These are phyloP conservation scores for Geranomyces michiganensis DNA, from an alignment of 192 early-diverging fungal species.

Conservation along the genomic window DNA sequence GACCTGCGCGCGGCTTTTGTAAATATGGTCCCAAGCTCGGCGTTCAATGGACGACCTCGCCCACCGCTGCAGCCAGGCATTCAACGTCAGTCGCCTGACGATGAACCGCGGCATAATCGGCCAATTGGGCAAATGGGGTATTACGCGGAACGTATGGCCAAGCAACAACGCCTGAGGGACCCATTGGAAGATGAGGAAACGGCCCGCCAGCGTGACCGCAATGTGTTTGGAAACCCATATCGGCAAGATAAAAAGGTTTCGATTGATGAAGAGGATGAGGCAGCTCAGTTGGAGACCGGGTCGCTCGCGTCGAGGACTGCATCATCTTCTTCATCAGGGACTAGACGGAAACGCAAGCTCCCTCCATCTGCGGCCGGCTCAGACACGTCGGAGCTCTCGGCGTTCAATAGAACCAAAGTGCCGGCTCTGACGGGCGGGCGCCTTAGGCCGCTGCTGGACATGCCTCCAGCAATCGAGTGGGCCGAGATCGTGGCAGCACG, in stretches of 20 bases:
- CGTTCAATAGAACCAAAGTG: conserved; percentile 8
- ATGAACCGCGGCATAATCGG: conserved; percentile 62
- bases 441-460: not conserved
- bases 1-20: conserved; percentile 35
- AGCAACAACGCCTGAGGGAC: conserved; percentile 60
- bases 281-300: conserved; percentile 13
- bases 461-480: not conserved
- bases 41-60: not conserved
- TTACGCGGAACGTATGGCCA: conserved; percentile 63
- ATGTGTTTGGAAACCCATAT: conserved; percentile 79
- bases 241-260: conserved; percentile 19
- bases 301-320: not conserved
- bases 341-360: not conserved
- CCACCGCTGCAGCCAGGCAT: not conserved
- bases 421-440: not conserved
- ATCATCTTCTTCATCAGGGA: not conserved
- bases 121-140: conserved; percentile 76
- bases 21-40: not conserved
- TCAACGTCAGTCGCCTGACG: conserved; percentile 9
- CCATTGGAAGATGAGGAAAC: conserved; percentile 70
- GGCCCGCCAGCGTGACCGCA: conserved; percentile 53
- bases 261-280: conserved; percentile 32
- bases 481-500: not conserved
- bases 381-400: not conserved
- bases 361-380: not conserved